Base-by-base conservation (phyloP, 495 filamentous ascomycete genomes). In the Hyphodiscus hymeniophilus region DNA sequence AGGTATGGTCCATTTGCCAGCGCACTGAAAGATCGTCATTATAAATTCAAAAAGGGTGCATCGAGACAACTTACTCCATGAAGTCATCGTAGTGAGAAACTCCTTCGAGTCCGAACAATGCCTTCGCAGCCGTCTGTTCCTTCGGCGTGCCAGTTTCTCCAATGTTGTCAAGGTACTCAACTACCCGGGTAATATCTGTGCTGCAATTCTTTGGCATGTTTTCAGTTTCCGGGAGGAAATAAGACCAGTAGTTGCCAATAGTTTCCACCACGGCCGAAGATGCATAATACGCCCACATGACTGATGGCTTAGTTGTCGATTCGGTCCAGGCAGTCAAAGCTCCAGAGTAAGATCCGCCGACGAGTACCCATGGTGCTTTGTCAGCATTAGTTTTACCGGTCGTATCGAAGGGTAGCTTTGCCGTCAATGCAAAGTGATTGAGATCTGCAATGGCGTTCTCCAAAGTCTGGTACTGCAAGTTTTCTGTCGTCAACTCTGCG, bases 211-310 rank as follows among this genome's bases (percentile, higher is more conserved):
- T 56, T 0, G 82, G 72, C 60, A 79, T 82, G 1, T 75, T 79
- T 42, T 77, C 64, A 49, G 76, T 71, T 20, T 82, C 67, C n/a
- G 80, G 80, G 3, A 63, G 61, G 58, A 84, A 84, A 51, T 84
- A 85, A 62, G 74, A 70, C 79, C 79, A 84, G 48, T 77, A 84
- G 50, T 83, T 68, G 4, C 70, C 69, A 21, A 84, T 71, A 3
- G 79, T 71, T 56, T 85, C 68, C 0, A 85, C 81, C 3, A 77
- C 75, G 2, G 75, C 81, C 53, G 74, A 79, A 22, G 76, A 77
- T 20, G 76, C 72, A 52, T 81, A 75, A 51, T 82, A 82, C 1
- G 80, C 80, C 79, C 79, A 84, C 61, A 81, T 81, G 0, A 78
- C 82, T 7, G 79, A 80, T 0, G 80, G 79, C 4, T 75, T 65